Conservation (phyloP, 2,329 filamentous ascomycete species). For the Hansfordia pulvinata region DNA sequence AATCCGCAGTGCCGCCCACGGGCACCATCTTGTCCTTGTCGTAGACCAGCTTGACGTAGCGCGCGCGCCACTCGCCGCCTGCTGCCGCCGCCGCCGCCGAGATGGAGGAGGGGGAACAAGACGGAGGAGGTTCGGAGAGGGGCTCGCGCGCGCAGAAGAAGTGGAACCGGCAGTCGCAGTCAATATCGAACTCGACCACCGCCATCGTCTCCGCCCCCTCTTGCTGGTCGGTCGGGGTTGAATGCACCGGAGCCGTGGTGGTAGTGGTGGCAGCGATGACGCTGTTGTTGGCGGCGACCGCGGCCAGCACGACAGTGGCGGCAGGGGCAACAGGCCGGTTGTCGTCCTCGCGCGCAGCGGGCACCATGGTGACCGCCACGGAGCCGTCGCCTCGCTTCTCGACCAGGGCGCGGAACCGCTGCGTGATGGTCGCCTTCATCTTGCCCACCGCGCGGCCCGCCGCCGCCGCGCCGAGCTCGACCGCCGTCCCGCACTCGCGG, state of each 20-base stretch:
- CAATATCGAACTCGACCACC: constrained; percentile 28
- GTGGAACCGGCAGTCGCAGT: constrained; percentile 35
- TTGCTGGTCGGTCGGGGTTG: background rate
- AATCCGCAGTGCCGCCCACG: constrained; percentile 29
- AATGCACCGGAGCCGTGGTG: too few species aligned
- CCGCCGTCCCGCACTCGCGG: constrained; percentile 33
- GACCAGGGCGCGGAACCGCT: constrained; percentile 23
- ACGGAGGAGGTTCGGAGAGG: too few species aligned
- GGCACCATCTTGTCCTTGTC: constrained; percentile 35
- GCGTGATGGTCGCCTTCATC: constrained; percentile 41
- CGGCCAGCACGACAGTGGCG: too few species aligned
- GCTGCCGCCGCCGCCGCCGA: background rate
- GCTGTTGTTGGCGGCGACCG: background rate
- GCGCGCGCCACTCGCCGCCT: constrained; percentile 21
- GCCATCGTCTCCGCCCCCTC: constrained; percentile 6
- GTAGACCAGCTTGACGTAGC: constrained; percentile 33
- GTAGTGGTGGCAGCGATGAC: background rate
- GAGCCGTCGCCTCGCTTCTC: background rate
- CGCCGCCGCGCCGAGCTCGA: constrained; percentile 24
- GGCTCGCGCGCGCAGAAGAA: constrained; percentile 27
- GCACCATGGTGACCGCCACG: too few species aligned
- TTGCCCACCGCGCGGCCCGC: constrained; percentile 31
- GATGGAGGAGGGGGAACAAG: background rate
- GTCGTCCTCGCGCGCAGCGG: too few species aligned
- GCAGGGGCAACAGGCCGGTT: too few species aligned